Evolutionary conservation across 352 stramenopile genomes (phyloP).

Genomic region (Pythium myriotylum): DNA sequence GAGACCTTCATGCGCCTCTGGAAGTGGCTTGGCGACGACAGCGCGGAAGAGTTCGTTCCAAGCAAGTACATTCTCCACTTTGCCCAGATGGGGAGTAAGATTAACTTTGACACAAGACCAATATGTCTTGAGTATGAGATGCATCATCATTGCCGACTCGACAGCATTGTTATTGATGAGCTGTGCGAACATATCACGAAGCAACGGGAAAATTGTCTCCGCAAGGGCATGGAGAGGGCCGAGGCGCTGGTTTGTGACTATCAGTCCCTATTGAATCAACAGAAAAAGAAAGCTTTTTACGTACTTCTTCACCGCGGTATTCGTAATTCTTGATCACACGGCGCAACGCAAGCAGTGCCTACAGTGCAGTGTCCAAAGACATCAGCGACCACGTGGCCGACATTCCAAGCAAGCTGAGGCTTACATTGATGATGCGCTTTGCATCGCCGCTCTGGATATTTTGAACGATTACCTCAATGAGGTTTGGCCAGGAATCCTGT

Average conservation of each 20-base stretch:
- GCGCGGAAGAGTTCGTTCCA: constrained; percentile 93
- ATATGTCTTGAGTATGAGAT: constrained; percentile 98
- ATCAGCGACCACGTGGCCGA: no score
- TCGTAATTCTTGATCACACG: constrained; percentile 98
- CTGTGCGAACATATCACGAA: constrained; percentile 91
- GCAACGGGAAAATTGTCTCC: constrained; percentile 91
- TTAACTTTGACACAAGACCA: constrained; percentile 97
- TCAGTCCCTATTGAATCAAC: no score
- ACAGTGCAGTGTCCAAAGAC: constrained; percentile 18
- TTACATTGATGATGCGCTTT: constrained; percentile 81
- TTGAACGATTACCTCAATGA: constrained; percentile 87
- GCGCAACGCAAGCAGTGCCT: constrained; percentile 94
- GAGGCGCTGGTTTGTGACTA: no score
- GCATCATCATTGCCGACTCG: constrained; percentile 94
- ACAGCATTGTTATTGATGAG: constrained; percentile 82
- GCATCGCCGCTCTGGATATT: constrained; percentile 91
- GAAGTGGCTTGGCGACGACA: constrained; percentile 91
- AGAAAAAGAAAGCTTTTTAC: no score
- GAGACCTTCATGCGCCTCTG: constrained; percentile 80
- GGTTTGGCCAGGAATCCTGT: constrained; percentile 88
- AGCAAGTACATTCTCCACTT: constrained; percentile 87
- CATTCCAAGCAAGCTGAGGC: no score
- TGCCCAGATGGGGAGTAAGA: constrained; percentile 82
- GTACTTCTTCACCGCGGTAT: constrained; percentile 92
- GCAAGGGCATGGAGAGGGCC: constrained; percentile 93